Conservation (phyloP, 768 basidiomycete species). For the Xanthoconium purpureum region DNA sequence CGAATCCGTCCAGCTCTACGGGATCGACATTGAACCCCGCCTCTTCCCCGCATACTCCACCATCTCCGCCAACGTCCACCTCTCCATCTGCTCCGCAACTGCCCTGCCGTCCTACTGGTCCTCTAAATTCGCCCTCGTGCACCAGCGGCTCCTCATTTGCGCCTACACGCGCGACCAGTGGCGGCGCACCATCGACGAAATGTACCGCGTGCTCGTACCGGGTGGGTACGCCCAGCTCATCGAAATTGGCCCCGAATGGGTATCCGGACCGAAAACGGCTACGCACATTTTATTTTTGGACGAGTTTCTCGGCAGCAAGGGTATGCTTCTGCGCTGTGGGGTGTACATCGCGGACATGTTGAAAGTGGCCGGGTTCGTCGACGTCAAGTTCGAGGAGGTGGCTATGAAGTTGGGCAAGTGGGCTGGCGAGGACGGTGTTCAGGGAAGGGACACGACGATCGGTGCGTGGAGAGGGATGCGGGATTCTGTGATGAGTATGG, state of each 20-base stretch:
- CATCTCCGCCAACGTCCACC: constrained; percentile 15
- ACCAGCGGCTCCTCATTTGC: constrained; percentile 32
- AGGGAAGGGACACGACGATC: constrained; percentile 13
- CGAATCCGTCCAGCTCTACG: constrained; percentile 19
- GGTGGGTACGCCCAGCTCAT: constrained; percentile 35
- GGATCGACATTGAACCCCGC: constrained; percentile 26
- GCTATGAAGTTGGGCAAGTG: constrained; percentile 22
- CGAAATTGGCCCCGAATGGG: constrained; percentile 22
- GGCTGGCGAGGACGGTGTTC: constrained; percentile 23
- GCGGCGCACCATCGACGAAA: constrained; percentile 23
- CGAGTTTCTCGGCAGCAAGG: constrained; percentile 5
- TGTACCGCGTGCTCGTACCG: constrained; percentile 31
- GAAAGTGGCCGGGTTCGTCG: constrained; percentile 15
- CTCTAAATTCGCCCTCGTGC: constrained; percentile 29
- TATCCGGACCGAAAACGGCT: constrained; percentile 13
- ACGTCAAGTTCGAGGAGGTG: constrained; percentile 17
- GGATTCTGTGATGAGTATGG: constrained; percentile 19
- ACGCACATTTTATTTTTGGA: constrained; percentile 8
- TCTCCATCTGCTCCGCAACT: constrained; percentile 23
- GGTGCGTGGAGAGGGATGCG: constrained; percentile 25
- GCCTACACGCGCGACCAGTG: constrained; percentile 31
- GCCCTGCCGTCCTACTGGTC: constrained; percentile 31
- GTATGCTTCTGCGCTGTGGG: constrained; percentile 8
- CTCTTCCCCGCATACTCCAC: constrained; percentile 12
- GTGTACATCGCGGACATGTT: constrained; percentile 21